Percentiles rank a stretch among this genome's conserved stretches.
Conservation (phyloP, 2,329 filamentous ascomycete genomes). For the Cadophora gregata region DNA sequence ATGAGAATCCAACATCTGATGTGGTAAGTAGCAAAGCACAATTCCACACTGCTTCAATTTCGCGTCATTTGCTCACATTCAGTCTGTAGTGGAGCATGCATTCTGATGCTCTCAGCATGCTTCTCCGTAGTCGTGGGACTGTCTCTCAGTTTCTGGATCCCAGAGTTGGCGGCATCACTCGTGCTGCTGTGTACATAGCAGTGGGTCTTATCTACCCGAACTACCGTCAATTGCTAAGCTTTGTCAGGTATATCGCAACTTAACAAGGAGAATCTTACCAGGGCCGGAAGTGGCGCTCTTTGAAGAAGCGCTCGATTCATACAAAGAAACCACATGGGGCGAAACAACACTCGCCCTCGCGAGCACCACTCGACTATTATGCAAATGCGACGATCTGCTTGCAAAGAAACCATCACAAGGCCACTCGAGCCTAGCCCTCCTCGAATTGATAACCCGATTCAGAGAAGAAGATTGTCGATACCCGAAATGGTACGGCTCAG, state of each 20-base stretch:
- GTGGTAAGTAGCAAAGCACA: background rate
- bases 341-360: background rate
- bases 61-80: background rate
- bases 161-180: constrained; percentile 1
- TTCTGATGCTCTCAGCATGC: constrained; percentile 7
- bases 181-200: constrained; percentile 8
- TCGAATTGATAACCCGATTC: background rate
- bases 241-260: constrained; percentile 1
- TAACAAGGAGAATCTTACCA: constrained; percentile 8
- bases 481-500: background rate
- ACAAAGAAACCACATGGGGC: background rate
- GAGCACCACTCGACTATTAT: background rate
- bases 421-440: background rate
- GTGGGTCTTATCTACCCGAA: background rate
- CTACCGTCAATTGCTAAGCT: background rate
- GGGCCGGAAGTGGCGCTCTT: constrained; percentile 5
- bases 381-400: background rate
- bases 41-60: background rate
- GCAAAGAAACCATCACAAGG: background rate
- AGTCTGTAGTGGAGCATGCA: background rate
- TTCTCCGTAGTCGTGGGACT: background rate
- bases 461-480: constrained; percentile 1
- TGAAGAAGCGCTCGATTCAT: background rate
- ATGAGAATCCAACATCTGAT: constrained; percentile 7
- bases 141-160: constrained; percentile 1